Base-by-base conservation (phyloP, 2,329 filamentous ascomycete species). In the Colletotrichum tabaci region DNA sequence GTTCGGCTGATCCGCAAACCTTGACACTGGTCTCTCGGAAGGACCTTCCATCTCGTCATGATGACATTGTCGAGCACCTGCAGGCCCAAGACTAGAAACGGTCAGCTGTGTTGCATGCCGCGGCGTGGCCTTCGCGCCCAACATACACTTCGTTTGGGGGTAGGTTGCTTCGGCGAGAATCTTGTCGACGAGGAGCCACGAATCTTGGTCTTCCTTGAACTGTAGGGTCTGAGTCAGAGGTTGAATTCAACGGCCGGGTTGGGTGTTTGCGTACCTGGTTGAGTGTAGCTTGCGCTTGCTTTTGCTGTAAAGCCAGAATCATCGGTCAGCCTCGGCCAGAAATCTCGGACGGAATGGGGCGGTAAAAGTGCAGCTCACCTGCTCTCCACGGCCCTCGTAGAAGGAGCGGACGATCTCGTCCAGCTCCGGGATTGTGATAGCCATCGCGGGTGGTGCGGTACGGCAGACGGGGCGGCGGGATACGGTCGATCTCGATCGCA, bases 171-270 rank as follows among this genome's bases (percentile, higher is more conserved):
- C 93, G 83, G 96, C 93, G 74, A 99, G 90, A 79, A 99, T 98
- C 85, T 98, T 95, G 82, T 98, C 96, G 78, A 98, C 96, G 82
- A 98, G 90, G 76, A 98, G 90, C 96, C 96, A 99, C 72, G 96
- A 93, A 86, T 99, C 96, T 70, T 96, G 95, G 80, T 98, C 97
- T 87, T 98, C 96, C 84, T 98, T 98, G 89, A 99, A 99, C 94
- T 98, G 74, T 55, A 72, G 30, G 65, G 73, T 75, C 83, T 70
- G 82, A 76, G 72, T 65, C 74, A 76, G 67, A 49, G 56, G 44
- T 57, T 55, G 61, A 26, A 55, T 23, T 21, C 57, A 52, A 53
- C 23, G 67, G 50, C 70, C 16, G 67, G 4, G 16, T 12, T 30
- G 75, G 73, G 75, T 75, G 74, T 50, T 74, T 74, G 79, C 89